Evolutionary conservation across 129 eudicot genomes (phyloP), one percentile per base, ranked within the genome.

Genomic region (Deinandra increscens): DNA sequence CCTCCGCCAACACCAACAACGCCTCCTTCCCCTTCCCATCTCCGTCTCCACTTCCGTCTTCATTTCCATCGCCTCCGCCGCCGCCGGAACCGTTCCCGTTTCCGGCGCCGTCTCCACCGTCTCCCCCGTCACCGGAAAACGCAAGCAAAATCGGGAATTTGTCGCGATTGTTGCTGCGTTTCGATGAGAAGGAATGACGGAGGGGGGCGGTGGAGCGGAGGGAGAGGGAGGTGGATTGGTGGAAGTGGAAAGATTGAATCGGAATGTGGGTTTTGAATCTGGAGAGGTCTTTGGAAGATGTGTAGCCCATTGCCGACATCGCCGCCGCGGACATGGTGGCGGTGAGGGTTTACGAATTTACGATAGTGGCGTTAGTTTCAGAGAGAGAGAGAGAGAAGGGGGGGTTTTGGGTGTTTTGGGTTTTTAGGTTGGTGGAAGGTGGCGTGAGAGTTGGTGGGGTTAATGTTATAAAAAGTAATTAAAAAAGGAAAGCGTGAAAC

Each of bases 11-110:
- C 26, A 76, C 87, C 86, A 88, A 17, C 73, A 91, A 37, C 15
- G 86, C 98, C 62, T 84, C 95, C 13, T 64, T 75, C 86, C 73
- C 85, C 66, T 82, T 86, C 56, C 69, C 70, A 62, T 74, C 83
- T 51, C 58, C 58, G 4, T 5, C 29, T 1, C 56, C 56, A 0
- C 74, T 20, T 0, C 60, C 81, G 0, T 44, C 70, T 3, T 66
- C 81, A 0, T 50, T 67, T 0, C 75, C 82, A 0, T 82, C 89
- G 0, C 81, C 87, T 0, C 79, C 82, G 9, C 81, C 71, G 33
- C 81, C 83, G 14, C 80, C 75, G 9, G 50, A 39, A 41, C 51
- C 36, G 39, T 37, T 68, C 51, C 84, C 81, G 13, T 77, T 69
- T 18, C 66, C 77, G 18, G 46, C 26, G n/a, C n/a, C n/a, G n/a